Percentiles rank a stretch among this genome's conserved stretches.
Evolutionary conservation across 208 protist species (phyloP).

Genomic region (Wallacemonas sp.): DNA sequence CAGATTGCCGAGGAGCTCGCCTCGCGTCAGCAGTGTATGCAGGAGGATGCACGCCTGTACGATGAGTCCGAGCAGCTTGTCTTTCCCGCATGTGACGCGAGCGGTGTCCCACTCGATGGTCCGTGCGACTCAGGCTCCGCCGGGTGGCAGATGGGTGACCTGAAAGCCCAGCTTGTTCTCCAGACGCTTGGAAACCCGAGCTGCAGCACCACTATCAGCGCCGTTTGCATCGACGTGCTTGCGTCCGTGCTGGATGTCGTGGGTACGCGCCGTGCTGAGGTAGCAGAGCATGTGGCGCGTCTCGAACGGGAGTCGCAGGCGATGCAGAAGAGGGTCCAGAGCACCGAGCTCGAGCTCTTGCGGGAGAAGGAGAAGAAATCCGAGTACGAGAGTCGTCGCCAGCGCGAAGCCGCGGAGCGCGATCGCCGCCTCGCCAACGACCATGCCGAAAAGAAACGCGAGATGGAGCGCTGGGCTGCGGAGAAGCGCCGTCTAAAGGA

Average conservation of each 20-base stretch:
- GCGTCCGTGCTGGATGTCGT: conserved; percentile 37
- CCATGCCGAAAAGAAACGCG: conserved; percentile 32
- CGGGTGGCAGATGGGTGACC: conserved; percentile 12
- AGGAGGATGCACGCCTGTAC: conserved; percentile 61
- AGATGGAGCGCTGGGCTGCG: conserved; percentile 38
- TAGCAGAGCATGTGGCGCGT: conserved; percentile 21
- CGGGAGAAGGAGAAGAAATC: conserved; percentile 59
- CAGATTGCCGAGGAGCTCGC: conserved; percentile 47
- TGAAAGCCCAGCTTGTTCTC: conserved; percentile 37
- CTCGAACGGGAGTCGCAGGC: conserved; percentile 28
- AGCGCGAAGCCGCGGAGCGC: conserved; percentile 46
- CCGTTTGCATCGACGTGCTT: conserved; percentile 29
- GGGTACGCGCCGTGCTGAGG: conserved; percentile 17
- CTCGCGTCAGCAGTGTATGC: conserved; percentile 30
- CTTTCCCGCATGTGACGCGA: neutral
- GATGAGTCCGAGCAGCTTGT: conserved; percentile 36
- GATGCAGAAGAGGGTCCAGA: conserved; percentile 16
- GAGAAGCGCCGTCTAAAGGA: conserved; percentile 44
- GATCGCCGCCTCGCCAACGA: conserved; percentile 45
- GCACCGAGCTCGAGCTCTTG: conserved; percentile 28
- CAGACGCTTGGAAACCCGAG: conserved; percentile 32
- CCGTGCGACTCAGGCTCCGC: neutral
- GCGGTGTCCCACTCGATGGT: neutral
- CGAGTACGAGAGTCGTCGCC: conserved; percentile 33
- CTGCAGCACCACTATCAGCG: conserved; percentile 15